These are phyloP conservation scores for Plenodomus tracheiphilus DNA, from an alignment of 2,329 filamentous ascomycete genomes.

Conservation along the genomic window DNA sequence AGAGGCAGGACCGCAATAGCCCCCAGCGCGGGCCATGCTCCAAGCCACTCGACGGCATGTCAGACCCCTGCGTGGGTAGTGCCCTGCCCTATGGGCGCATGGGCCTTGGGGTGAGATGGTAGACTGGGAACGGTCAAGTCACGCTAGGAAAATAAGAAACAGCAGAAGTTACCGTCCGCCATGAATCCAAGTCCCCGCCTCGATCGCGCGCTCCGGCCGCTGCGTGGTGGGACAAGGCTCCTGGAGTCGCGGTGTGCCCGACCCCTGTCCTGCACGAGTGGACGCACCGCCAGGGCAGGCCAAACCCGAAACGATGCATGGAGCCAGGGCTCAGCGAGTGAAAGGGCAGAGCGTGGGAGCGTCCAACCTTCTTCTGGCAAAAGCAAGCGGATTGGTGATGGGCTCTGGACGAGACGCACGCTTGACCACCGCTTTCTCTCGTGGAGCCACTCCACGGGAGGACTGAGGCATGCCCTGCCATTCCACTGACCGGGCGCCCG, in stretches of 20 bases:
- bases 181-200: slow-evolving; percentile 37
- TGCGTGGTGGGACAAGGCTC: slow-evolving; percentile 32
- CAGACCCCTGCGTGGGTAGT: slow-evolving; percentile 31
- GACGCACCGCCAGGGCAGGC: slow-evolving; percentile 20
- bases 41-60: slow-evolving; percentile 32
- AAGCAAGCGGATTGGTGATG: slow-evolving; percentile 35
- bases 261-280: slow-evolving; percentile 28
- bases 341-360: slow-evolving; percentile 17
- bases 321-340: slow-evolving; percentile 26
- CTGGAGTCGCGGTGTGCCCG: slow-evolving; percentile 42
- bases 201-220: slow-evolving; percentile 45
- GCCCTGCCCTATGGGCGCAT: slow-evolving; percentile 38
- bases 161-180: slow-evolving; percentile 32
- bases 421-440: slow-evolving; percentile 37
- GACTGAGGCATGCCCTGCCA: slow-evolving; percentile 13
- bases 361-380: slow-evolving; percentile 30
- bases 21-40: slow-evolving; percentile 36
- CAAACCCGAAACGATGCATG: slow-evolving; percentile 25
- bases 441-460: slow-evolving; percentile 21
- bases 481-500: slow-evolving; percentile 19
- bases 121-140: slow-evolving; percentile 37
- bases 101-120: slow-evolving; percentile 39
- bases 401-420: slow-evolving; percentile 22
- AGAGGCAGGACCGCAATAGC: slow-evolving; percentile 27
- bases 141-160: slow-evolving; percentile 46